A percentile compares a stretch with the other conserved stretches of the same genome.
Evolutionary conservation across 768 basidiomycete species (phyloP).

Genomic region (Grammothele lineata): DNA sequence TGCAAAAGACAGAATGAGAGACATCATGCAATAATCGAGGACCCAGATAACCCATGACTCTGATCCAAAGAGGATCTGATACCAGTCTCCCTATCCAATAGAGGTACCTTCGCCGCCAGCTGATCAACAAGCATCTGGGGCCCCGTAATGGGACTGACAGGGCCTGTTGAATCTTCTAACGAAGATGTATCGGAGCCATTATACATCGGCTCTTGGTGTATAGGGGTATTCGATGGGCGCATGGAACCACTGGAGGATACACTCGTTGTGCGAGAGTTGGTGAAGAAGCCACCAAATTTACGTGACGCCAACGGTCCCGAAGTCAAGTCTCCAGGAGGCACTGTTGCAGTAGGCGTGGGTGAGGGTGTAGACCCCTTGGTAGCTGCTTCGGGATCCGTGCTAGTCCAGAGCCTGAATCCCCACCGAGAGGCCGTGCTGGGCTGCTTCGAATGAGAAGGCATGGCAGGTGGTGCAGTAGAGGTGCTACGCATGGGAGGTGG

Average conservation of each 20-base stretch:
- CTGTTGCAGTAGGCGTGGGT: conserved; percentile 16
- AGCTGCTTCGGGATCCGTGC: conserved; percentile 18
- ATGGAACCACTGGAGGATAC: conserved; percentile 41
- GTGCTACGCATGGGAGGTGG: conserved; percentile 11
- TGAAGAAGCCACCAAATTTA: conserved; percentile 72
- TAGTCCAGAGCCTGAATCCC: conserved; percentile 68
- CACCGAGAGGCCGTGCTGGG: conserved; percentile 39
- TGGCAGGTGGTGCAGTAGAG: conserved; percentile 12
- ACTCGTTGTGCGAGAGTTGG: conserved; percentile 41
- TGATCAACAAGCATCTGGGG: no score
- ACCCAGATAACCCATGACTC: no score
- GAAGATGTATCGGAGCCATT: conserved; percentile 59
- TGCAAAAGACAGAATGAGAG: no score
- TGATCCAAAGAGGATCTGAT: no score
- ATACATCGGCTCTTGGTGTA: conserved; percentile 36
- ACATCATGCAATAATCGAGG: no score
- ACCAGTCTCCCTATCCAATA: no score
- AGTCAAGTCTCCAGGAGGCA: conserved; percentile 28
- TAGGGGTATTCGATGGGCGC: conserved; percentile 23
- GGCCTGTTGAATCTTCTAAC: conserved; percentile 41
- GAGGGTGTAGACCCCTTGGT: conserved; percentile 4
- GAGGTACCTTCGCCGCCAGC: no score
- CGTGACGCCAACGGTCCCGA: conserved; percentile 33
- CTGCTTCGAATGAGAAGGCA: conserved; percentile 13
- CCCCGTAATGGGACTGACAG: conserved; percentile 42